Base-by-base conservation (phyloP, 345 rosid species). In the Angophora floribunda region DNA sequence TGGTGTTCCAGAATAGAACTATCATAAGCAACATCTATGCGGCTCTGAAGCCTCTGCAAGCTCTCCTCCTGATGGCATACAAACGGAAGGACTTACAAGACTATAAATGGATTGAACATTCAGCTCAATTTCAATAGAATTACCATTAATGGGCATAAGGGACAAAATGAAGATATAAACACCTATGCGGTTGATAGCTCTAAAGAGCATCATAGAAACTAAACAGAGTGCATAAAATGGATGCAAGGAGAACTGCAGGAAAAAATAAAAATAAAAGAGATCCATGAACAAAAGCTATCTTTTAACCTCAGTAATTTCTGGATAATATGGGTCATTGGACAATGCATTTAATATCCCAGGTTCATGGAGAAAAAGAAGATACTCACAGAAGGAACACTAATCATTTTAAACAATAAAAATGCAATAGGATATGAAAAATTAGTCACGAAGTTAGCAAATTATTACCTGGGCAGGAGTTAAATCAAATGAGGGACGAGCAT, bases 401-500 rank as follows among this genome's bases (percentile, higher is more conserved):
- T 17, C 78, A 21, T 6, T 36, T 21, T 78, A 41, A 21, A 84
- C 84, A 41, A 75, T 75, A 4, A 67, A 36, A 67, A 67, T 32
- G 79, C 79, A 67, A 32, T 32, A 75, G 19, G 24, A 41, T 75
- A 75, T 10, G 26, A 41, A 63, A 63, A 63, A 75, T 75, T 36
- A 19, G 49, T 41, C 49, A 19, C 84, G 36, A 84, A 88, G 67
- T 45, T 51, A 57, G 52, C 45, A 19, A 57, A 88, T 47, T 22
- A 24, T 50, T 87, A 98, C 99, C 99, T 98, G 99, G 63, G 94
- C 90, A 89, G 97, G 98, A 67, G 99, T 97, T 90, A 98, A 92
- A 95, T 96, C 99, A 96, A 98, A 97, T 17, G 99, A 96, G 78
- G 99, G 97, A 89, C 98, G 98, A 28, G 94, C 89, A 86, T 98